Base-by-base conservation (phyloP, 768 basidiomycete genomes). In the Amyloporia xantha region DNA sequence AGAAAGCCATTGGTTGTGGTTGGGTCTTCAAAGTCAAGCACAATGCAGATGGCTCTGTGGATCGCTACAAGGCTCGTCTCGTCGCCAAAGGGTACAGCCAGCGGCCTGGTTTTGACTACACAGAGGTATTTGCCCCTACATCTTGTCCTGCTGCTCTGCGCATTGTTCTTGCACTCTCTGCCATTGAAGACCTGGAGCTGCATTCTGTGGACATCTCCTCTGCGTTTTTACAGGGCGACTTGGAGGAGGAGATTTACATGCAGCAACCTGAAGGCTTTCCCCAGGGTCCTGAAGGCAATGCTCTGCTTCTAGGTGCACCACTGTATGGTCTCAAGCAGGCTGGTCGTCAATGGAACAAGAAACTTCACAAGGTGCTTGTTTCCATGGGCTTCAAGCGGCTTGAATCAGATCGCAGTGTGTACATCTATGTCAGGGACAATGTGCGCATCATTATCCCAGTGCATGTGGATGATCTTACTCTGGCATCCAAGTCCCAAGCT, bases 41-140 rank as follows among this genome's bases (percentile, higher is more conserved):
- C 30, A 57, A 66, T 28, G 39, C 38, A 4, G 44, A 51, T 21
- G 55, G 53, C 23, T 33, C 10, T 1, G 24, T 55, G 2, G 45
- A 41, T 2, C 38, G 40, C 30, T 49, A 51, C 59, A 73, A 76
- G 56, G 72, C 65, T 10, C 51, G 69, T 11, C 63, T 77, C 1
- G 71, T 75, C 0, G 71, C 70, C 0, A 62, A 71, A 46, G 72
- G 73, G 0, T 74, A 63, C 57, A 59, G 63, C 0, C 69, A 70
- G 48, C 46, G 59, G 2, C 54, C 46, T 6, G 60, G 65, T 17
- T 24, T 55, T 30, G 60, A 65, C 49, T 65, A 56, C 50, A 46
- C 48, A 33, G 49, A 63, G 26, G 62, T 59, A 4, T 50, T 39
- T 24, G 49, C 49, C 2, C 49, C 49, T n/a, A 38, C 36, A 4